Percentiles rank a stretch among this genome's conserved stretches.
Conservation (phyloP, 257 asterid species). For the Lithospermum erythrorhizon region DNA sequence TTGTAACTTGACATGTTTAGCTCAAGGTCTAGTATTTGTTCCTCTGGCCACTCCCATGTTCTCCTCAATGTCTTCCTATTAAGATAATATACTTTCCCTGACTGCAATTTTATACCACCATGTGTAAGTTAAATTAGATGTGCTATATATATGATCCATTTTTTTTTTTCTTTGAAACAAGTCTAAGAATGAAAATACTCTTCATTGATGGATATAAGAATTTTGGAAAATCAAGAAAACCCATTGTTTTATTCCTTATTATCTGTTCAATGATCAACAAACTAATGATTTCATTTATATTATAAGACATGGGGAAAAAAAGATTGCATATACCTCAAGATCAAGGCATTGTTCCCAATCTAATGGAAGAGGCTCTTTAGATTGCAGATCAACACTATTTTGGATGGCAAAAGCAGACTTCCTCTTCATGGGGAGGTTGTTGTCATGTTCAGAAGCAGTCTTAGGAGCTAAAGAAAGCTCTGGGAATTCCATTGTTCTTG, state of each 20-base stretch:
- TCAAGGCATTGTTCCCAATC: conserved; percentile 69
- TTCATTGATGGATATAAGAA: too few species aligned
- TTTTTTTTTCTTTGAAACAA: too few species aligned
- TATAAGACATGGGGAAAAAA: background rate
- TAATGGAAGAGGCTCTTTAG: conserved; percentile 41
- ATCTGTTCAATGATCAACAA: too few species aligned
- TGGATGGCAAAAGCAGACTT: conserved; percentile 17
- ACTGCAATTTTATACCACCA: conserved; percentile 20
- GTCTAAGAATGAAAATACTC: too few species aligned
- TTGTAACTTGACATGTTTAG: conserved; percentile 32
- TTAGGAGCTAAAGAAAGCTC: conserved; percentile 33
- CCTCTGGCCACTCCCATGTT: conserved; percentile 42
- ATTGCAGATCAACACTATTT: conserved; percentile 38
- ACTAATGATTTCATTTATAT: background rate
- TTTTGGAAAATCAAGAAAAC: too few species aligned
- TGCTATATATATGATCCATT: too few species aligned
- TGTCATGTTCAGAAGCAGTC: conserved; percentile 11
- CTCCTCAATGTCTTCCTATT: conserved; percentile 32
- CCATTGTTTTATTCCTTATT: too few species aligned
- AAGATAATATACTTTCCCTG: conserved; percentile 46
- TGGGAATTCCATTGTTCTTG: conserved; percentile 47
- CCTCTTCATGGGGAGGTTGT: conserved; percentile 31
- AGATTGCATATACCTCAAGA: conserved; percentile 29
- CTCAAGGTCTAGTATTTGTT: conserved; percentile 36
- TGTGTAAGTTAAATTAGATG: background rate